phyloP scores from a whole-genome alignment of 331 rosid species.

The Acacia pycnantha region DNA sequence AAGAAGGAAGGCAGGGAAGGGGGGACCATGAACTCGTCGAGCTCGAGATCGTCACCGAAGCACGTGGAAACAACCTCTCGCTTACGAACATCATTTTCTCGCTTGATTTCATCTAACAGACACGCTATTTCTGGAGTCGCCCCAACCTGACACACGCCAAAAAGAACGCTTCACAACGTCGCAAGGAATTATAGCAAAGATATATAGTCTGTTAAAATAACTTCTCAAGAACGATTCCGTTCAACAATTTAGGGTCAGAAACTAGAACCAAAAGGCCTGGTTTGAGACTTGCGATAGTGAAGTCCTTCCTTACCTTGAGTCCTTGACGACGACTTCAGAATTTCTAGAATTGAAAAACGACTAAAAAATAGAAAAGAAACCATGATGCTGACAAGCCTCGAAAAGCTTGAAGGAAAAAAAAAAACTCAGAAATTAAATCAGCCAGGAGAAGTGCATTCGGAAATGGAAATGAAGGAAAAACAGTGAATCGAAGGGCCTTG shows the following conservation, averaged over 20 bases:
- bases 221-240: neutral
- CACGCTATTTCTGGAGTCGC: constrained; percentile 79
- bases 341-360: neutral
- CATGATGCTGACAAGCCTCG: neutral
- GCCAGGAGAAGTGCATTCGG: neutral
- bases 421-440: neutral
- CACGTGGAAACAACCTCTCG: constrained; percentile 63
- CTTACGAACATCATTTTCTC: constrained; percentile 60
- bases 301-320: neutral
- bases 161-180: constrained; percentile 31
- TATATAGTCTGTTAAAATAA: neutral
- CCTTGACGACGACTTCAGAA: neutral
- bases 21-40: constrained; percentile 90
- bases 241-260: neutral
- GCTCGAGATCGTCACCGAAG: constrained; percentile 88
- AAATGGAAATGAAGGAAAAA: neutral
- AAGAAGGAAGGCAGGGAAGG: neutral
- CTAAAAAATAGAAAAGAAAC: neutral
- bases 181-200: neutral
- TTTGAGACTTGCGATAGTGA: neutral
- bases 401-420: neutral
- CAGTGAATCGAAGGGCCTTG: neutral
- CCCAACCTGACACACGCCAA: constrained; percentile 60
- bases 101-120: constrained; percentile 67
- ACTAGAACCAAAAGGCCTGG: neutral